Evolutionary conservation across 352 stramenopile species (phyloP), one percentile per base, ranked within the genome.

Genomic region (Blastocystis sp.): DNA sequence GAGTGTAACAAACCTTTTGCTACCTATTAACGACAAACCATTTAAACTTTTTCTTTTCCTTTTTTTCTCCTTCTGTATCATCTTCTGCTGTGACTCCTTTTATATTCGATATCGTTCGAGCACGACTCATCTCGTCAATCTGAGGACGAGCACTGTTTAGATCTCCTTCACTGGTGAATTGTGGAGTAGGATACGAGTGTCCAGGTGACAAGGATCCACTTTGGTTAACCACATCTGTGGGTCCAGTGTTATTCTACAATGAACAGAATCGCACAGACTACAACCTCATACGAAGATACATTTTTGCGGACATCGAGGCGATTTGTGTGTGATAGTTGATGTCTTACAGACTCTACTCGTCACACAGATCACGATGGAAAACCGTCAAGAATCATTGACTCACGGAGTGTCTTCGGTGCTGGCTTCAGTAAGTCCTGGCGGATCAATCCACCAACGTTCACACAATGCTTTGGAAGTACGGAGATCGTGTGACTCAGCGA

Each of bases 81-180:
- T 59, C 50, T 59, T 59, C 50, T 34, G 30, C 50, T 59, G 11
- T n/a, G 11, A 59, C 11, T 2, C 20, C 50, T 59, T n/a, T n/a
- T n/a, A 59, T n/a, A n/a, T n/a, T 59, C 50, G 11, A 59, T 2
- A 59, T 59, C 11, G 50, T 59, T 59, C 50, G 50, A n/a, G 50
- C 20, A 13, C 50, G 50, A 59, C 66, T 78, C 50, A 45, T 55
- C 56, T 37, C 56, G 16, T 78, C 66, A 3, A 78, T 50, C 39
- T 78, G 66, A 20, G 66, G 66, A 78, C 66, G 50, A 8, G 66
- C 66, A 78, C 66, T 78, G 30, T 78, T 78, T 39, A 78, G 3
- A 16, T 78, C 66, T 9, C 18, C n/a, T 50, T 78, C 30, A 75
- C 30, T 47, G 34, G 34, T 75, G 18, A 6, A 37, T 47, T 75